Evolutionary conservation across 495 filamentous ascomycete species (phyloP).

Genomic region (Letharia columbiana): DNA sequence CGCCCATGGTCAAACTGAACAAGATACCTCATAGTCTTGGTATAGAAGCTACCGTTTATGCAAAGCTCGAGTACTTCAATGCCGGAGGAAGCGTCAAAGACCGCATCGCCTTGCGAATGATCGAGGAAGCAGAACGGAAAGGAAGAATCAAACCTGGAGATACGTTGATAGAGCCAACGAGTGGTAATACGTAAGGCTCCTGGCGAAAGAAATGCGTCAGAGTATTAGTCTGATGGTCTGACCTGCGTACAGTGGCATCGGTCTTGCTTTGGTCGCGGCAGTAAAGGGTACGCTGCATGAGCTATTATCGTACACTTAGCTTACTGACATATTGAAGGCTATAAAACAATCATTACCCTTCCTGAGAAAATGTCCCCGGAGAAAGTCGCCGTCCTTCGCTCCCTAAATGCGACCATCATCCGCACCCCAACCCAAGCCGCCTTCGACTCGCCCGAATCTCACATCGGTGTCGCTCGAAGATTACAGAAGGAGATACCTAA

Average conservation of each 20-base stretch:
- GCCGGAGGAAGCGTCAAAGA: slow-evolving; percentile 98
- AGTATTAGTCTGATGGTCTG: slow-evolving; percentile 31
- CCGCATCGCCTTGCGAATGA: slow-evolving; percentile 93
- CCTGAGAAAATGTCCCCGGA: slow-evolving; percentile 99
- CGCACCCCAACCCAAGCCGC: slow-evolving; percentile 94
- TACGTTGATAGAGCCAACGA: slow-evolving; percentile 94
- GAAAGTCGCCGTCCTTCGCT: slow-evolving; percentile 89
- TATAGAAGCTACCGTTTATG: slow-evolving; percentile 84
- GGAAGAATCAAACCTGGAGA: slow-evolving; percentile 96
- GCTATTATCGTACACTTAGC: not conserved
- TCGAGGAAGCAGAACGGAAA: slow-evolving; percentile 84
- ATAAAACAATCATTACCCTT: slow-evolving; percentile 96
- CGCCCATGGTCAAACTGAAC: slow-evolving; percentile 87
- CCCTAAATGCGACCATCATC: slow-evolving; percentile 93
- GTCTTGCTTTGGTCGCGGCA: slow-evolving; percentile 83
- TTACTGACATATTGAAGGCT: slow-evolving; percentile 38
- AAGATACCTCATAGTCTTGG: slow-evolving; percentile 81
- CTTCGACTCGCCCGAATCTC: slow-evolving; percentile 86
- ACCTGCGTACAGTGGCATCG: slow-evolving; percentile 55
- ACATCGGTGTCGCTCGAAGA: slow-evolving; percentile 88
- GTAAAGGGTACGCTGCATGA: slow-evolving; percentile 58
- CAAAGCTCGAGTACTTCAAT: slow-evolving; percentile 94
- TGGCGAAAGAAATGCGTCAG: not conserved
- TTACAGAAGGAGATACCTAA: slow-evolving; percentile 94
- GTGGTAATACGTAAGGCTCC: slow-evolving; percentile 74